Evolutionary conservation across 108 stramenopile species (phyloP), one percentile per base, ranked within the genome.

Genomic region (Pseudonitzschia multiseries): DNA sequence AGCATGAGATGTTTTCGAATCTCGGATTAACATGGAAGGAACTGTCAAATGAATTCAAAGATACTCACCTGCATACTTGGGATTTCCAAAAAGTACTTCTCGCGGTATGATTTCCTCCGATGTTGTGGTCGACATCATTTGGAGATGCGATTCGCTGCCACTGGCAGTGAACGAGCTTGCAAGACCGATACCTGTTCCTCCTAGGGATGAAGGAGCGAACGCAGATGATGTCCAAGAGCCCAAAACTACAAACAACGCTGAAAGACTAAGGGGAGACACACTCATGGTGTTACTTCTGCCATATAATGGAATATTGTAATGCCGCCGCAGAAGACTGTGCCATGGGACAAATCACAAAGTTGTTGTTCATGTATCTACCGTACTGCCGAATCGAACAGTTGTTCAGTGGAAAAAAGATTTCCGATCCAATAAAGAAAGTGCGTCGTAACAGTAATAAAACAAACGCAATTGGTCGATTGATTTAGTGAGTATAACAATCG

Each of bases 41-140:
- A 40, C 15, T 56, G n/a, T 40, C n/a, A 33, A 24, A 33, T 33
- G 2, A 9, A 31, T 15, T 13, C 32, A 40, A 40, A 40, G 20
- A 62, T 28, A 40, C 61, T 62, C 15, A 62, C 61, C 79, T 12
- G 74, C 76, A 73, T 81, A 80, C 67, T 73, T 82, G 5, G 82
- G 84, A 74, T 87, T 87, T 52, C 84, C 86, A 81, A 87, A 87
- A 43, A 85, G 70, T 46, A 78, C 68, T 42, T 74, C 57, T 21
- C 69, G 48, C 17, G 76, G 76, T 57, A 77, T 77, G 60, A 77
- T 63, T 33, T 73, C 72, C 33, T 48, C 32, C 28, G 72, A 73
- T 21, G 72, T 73, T 9, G 72, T 73, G 32, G 72, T 73, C 8
- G 72, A 13, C 61, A 13, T 33, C 20, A 59, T 15, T 59, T 31